These are phyloP conservation scores for Pseudogymnoascus sp. DNA, from an alignment of 2,329 filamentous ascomycete species.

Conservation along the genomic window DNA sequence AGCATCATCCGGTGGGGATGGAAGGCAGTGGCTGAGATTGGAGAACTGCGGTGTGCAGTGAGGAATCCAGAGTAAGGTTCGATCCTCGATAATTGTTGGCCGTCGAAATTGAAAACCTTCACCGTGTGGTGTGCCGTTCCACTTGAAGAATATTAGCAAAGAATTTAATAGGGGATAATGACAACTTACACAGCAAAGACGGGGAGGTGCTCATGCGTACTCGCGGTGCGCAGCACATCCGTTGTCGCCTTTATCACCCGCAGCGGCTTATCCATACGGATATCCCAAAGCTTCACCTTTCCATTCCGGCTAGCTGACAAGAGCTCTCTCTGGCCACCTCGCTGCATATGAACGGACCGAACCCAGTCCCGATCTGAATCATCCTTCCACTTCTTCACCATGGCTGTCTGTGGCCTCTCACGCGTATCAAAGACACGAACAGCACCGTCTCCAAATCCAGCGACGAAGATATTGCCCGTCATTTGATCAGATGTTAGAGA, in stretches of 20 bases:
- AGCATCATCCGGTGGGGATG: constrained; percentile 91
- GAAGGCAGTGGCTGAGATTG: constrained; percentile 85
- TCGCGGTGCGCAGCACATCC: constrained; percentile 74
- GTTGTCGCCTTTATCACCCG: constrained; percentile 66
- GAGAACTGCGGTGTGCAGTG: constrained; percentile 67
- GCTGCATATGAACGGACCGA: constrained; percentile 92
- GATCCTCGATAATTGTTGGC: constrained; percentile 67
- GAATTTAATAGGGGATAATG: no score
- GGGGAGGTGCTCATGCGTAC: constrained; percentile 90
- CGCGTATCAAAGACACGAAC: constrained; percentile 91
- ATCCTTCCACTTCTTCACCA: constrained; percentile 96
- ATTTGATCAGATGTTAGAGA: constrained; percentile 96
- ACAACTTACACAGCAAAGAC: constrained; percentile 88
- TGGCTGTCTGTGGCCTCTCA: constrained; percentile 72
- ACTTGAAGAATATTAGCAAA: constrained; percentile 42
- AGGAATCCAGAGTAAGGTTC: constrained; percentile 89
- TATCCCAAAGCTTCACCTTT: constrained; percentile 93
- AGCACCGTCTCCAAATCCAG: constrained; percentile 91
- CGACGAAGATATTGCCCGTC: constrained; percentile 91
- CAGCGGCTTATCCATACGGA: constrained; percentile 73
- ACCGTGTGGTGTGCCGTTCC: constrained; percentile 83
- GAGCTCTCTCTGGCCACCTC: constrained; percentile 85
- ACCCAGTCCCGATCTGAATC: constrained; percentile 82
- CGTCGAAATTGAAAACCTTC: constrained; percentile 86
- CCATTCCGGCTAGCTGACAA: constrained; percentile 86